A percentile compares a stretch with the other conserved stretches of the same genome.
These are phyloP conservation scores for Epichloe typhina DNA, from an alignment of 2,329 filamentous ascomycete genomes.

Conservation along the genomic window DNA sequence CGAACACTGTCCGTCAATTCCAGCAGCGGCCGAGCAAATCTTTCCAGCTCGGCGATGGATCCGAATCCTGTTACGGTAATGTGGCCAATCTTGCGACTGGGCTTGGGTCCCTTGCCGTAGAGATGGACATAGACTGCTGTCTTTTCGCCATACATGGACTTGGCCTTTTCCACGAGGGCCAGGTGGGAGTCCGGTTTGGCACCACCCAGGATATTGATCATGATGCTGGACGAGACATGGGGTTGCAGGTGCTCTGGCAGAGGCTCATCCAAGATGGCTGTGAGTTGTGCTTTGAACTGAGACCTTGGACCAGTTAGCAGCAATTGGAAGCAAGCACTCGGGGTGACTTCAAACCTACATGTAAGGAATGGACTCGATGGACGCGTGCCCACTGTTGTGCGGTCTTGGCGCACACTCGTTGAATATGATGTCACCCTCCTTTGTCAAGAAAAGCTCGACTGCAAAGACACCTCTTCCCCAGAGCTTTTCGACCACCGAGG, in stretches of 20 bases:
- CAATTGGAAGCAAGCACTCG: not conserved
- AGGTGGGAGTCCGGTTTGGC: conserved; percentile 50
- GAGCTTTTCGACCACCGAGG: conserved; percentile 65
- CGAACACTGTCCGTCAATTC: conserved; percentile 47
- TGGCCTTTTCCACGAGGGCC: conserved; percentile 32
- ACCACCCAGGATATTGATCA: conserved; percentile 71
- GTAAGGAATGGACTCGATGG: conserved; percentile 78
- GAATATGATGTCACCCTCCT: conserved; percentile 38
- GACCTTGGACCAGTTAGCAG: conserved; percentile 29
- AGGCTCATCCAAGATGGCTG: conserved; percentile 60
- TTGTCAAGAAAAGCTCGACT: conserved; percentile 85
- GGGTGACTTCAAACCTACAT: conserved; percentile 21
- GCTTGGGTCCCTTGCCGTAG: conserved; percentile 82
- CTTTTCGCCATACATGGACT: conserved; percentile 28
- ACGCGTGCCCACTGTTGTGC: conserved; percentile 92
- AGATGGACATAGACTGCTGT: conserved; percentile 58
- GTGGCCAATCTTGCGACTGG: conserved; percentile 89
- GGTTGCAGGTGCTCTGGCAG: conserved; percentile 43
- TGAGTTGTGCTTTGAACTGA: conserved; percentile 84
- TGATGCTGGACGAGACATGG: conserved; percentile 51
- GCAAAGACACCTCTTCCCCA: conserved; percentile 89
- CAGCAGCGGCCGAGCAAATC: conserved; percentile 54
- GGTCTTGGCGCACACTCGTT: conserved; percentile 45
- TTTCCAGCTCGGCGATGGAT: conserved; percentile 49
- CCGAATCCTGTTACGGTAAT: conserved; percentile 65